Base-by-base conservation (phyloP, 495 filamentous ascomycete species). In the Penicillium ucsense region DNA sequence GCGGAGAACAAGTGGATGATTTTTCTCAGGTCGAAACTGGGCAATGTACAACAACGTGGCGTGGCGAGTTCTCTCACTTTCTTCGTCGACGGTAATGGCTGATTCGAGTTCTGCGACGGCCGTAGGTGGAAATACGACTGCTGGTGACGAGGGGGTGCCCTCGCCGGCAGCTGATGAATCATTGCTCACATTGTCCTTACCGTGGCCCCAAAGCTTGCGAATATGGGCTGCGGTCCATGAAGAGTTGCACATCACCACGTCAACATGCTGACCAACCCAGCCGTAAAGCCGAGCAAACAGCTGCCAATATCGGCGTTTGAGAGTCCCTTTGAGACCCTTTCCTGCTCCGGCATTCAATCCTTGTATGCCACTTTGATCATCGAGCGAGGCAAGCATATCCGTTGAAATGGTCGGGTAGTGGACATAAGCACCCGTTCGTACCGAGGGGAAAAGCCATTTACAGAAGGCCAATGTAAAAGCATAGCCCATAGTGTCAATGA, bases 341-440 rank as follows among this genome's bases (percentile, higher is more conserved):
- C 89, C 89, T 31, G 81, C 73, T 31, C 89, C 89, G 5, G 88
- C 86, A 61, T 96, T 89, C 43, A 92, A 70, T 4, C 89, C 91
- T 50, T 89, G 81, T 6, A 72, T 64, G n/a, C 77, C 82, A 27
- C 67, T 75, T 8, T 65, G 62, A 9, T 85, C 78, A 48, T 88
- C 77, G 8, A 98, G 81, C 12, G 87, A 88, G 36, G 73, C 74
- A 5, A 98, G 82, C 92, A 98, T 98, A 63, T 98, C 94, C 32
- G 91, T 98, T 4, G 89, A 95, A 40, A 98, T 98, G 39, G 92
- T 96, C 5, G 92, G 92, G 61, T 96, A 98, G 64, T 98, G 92
- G 3, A 98, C 90, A 59, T 98, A 98, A 9, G 92, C 92, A 33
- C 77, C 88, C 3, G 88, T 94, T 3, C 94, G 89, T 12, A 96